Conservation (phyloP, 306 rosid genomes). For the cucumber (Cucumis sativus) region DNA sequence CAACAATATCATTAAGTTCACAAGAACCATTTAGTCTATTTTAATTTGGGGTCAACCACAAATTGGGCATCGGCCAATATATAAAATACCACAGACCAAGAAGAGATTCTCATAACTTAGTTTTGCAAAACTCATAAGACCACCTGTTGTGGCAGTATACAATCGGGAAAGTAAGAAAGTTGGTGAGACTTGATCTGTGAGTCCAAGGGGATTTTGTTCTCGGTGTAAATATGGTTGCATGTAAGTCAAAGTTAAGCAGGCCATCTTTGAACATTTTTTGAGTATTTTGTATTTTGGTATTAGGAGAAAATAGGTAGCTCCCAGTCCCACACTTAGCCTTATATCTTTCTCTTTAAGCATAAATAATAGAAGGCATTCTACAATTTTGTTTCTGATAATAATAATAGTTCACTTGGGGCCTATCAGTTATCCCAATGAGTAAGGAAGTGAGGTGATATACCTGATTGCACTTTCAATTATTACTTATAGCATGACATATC, state of each 20-base stretch:
- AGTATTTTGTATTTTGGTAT: not conserved
- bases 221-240: not conserved
- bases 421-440: not conserved
- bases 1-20: not conserved
- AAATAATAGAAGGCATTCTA: not conserved
- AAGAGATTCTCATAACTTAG: not conserved
- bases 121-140: not conserved
- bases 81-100: not conserved
- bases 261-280: not conserved
- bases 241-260: not conserved
- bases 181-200: not conserved
- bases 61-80: not conserved
- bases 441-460: not conserved
- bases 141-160: not conserved
- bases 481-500: not conserved
- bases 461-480: not conserved
- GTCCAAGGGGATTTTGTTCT: not conserved
- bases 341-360: not conserved
- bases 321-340: not conserved
- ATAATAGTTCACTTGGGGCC: no score
- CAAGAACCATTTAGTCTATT: not conserved
- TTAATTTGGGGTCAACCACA: not conserved
- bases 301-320: not conserved
- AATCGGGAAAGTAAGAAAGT: not conserved
- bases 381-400: not conserved